These are phyloP conservation scores for Starmerella ratchasimensis DNA, from an alignment of 805 yeast genomes.

Conservation along the genomic window DNA sequence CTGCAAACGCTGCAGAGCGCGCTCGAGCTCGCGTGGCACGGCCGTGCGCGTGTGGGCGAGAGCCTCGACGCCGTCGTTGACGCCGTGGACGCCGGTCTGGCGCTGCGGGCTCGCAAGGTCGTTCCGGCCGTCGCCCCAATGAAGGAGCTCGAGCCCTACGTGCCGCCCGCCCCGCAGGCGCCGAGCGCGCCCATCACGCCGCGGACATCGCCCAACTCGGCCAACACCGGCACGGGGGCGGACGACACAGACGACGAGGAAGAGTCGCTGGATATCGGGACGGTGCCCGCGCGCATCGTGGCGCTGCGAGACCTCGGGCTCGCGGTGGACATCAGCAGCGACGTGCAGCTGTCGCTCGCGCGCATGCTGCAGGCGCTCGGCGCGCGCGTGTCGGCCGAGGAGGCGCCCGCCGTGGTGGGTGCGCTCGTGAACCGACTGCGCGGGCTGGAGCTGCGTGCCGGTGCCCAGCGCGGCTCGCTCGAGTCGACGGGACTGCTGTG, in stretches of 20 bases:
- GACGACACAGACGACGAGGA: too few species aligned
- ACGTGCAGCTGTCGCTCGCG: slow-evolving; percentile 5
- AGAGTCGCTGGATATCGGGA: not conserved
- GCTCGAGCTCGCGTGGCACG: not conserved
- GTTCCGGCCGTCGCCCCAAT: not conserved
- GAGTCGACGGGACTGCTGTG: slow-evolving; percentile 12
- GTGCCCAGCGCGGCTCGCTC: slow-evolving; percentile 1
- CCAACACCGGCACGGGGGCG: not conserved
- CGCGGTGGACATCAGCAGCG: not conserved
- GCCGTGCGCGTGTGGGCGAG: slow-evolving; percentile 2
- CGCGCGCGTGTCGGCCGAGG: not conserved
- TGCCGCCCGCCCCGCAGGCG: not conserved
- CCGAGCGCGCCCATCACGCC: not conserved
- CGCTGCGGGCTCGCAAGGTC: slow-evolving; percentile 1
- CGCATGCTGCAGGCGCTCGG: slow-evolving; percentile 9
- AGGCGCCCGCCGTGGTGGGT: not conserved
- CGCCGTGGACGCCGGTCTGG: slow-evolving; percentile 7
- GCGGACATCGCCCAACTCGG: not conserved
- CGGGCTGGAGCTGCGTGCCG: slow-evolving; percentile 1
- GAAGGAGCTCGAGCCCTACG: too few species aligned
- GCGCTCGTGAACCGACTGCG: slow-evolving; percentile 3
- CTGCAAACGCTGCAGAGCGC: slow-evolving; percentile 8
- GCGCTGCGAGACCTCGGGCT: slow-evolving; percentile 6
- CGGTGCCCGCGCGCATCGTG: not conserved
- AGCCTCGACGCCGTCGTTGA: slow-evolving; percentile 4